Base-by-base conservation (phyloP, 2,329 filamentous ascomycete species). In the Elsinoe batatas region DNA sequence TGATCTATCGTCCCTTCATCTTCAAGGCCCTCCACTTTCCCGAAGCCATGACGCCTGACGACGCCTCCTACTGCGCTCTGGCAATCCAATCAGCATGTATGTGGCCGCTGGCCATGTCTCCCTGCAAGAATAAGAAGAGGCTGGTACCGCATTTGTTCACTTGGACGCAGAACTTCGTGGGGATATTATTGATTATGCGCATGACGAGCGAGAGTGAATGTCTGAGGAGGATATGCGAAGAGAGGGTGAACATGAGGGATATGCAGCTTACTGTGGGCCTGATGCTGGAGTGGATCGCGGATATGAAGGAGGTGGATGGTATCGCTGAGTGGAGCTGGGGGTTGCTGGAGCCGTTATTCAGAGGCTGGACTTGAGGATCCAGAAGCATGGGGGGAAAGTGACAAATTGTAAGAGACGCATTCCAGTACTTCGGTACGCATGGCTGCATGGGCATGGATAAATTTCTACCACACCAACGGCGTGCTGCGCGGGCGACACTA, bases 161-260 rank as follows among this genome's bases (percentile, higher is more conserved):
- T 54, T 84, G 81, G 77, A 80, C 79, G 7, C 80, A 83, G 60
- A 82, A 81, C 58, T 72, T 84, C 40, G 71, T 84, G 43, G 77
- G 77, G 3, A 77, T 82, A 20, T 68, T 84, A 20, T 62, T 84
- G 44, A 70, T 84, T 15, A 63, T 84, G 35, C 76, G 80, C 42
- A 69, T 83, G 59, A 77, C 77, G 11, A 71, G 70, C 15, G 75
- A 78, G 56, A 75, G 79, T 43, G 72, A 73, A 1, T 74, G 78
- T 56, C 63, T 84, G 37, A 62, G 67, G 20, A 68, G 72, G 18
- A 79, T 83, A 56, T 72, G 77, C 38, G 68, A 71, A 12, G 72
- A 74, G 12, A 64, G 79, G 36, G 80, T 82, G 58, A 64, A 69
- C 42, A 60, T 58, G 12, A 63, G 63, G 12, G 79, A 81, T 56